A percentile compares a stretch with the other conserved stretches of the same genome.
Evolutionary conservation across 2,329 filamentous ascomycete genomes (phyloP).

Genomic region (Fusarium foetens): DNA sequence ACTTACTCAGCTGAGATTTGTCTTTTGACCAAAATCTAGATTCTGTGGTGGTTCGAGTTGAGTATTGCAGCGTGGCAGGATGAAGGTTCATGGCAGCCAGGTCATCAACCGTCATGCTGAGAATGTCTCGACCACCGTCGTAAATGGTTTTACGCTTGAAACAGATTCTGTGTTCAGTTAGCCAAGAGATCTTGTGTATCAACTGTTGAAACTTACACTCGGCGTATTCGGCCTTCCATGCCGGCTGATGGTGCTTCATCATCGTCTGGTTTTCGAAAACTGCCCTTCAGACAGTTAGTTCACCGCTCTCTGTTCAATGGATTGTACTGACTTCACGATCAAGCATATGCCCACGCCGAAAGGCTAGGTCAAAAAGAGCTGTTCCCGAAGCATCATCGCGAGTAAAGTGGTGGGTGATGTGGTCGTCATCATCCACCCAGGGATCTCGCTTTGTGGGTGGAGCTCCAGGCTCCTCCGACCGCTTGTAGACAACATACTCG

Average conservation of each 20-base stretch:
- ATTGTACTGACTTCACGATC: slow-evolving; percentile 43
- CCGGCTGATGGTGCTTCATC: slow-evolving; percentile 36
- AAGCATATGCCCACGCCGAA: slow-evolving; percentile 46
- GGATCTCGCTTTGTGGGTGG: slow-evolving; percentile 1
- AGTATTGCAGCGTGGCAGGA: slow-evolving; percentile 53
- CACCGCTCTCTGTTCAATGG: not conserved
- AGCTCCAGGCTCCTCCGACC: slow-evolving; percentile 26
- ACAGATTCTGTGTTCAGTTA: slow-evolving; percentile 46
- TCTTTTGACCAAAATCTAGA: slow-evolving; percentile 55
- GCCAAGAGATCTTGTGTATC: not conserved
- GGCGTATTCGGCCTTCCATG: slow-evolving; percentile 50
- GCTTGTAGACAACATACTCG: slow-evolving; percentile 52
- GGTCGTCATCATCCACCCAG: slow-evolving; percentile 34
- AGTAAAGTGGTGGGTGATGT: slow-evolving; percentile 49
- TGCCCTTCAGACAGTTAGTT: slow-evolving; percentile 33
- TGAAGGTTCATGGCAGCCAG: slow-evolving; percentile 51
- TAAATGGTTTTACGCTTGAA: slow-evolving; percentile 49
- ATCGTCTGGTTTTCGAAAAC: slow-evolving; percentile 38
- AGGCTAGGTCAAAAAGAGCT: slow-evolving; percentile 48
- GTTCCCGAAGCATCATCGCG: slow-evolving; percentile 48
- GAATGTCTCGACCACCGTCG: slow-evolving; percentile 49
- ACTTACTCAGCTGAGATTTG: slow-evolving; percentile 49
- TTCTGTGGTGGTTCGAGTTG: slow-evolving; percentile 52
- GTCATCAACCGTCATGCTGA: slow-evolving; percentile 51
- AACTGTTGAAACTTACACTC: slow-evolving; percentile 46